phyloP scores from a whole-genome alignment of 1,284 basidiomycete genomes.

The Pyrrhoderma noxium region DNA sequence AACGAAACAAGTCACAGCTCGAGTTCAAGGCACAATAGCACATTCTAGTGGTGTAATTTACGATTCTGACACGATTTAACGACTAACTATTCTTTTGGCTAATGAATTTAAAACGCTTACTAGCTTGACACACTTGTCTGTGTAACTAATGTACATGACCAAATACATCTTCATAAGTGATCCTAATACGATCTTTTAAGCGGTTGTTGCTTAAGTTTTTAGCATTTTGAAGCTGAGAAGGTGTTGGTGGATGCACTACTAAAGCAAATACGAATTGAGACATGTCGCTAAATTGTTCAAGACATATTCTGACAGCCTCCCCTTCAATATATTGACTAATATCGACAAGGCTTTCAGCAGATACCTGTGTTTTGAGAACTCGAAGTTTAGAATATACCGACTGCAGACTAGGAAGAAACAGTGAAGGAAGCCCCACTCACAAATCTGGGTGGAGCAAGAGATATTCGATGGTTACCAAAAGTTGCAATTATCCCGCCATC shows the following conservation, averaged over 20 bases:
- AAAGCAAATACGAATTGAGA: constrained; percentile 16
- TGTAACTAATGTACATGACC: neutral
- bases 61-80: neutral
- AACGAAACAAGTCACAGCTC: constrained; percentile 28
- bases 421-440: neutral
- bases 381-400: too few relatives aligned
- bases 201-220: constrained; percentile 1
- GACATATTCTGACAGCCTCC: constrained; percentile 5
- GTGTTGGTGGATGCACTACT: constrained; percentile 14
- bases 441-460: constrained; percentile 14
- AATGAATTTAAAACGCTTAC: too few relatives aligned
- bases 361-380: neutral
- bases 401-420: too few relatives aligned
- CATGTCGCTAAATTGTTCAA: constrained; percentile 11
- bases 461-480: constrained; percentile 3
- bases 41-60: neutral
- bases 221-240: constrained; percentile 9
- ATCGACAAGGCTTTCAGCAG: constrained; percentile 15
- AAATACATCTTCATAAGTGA: constrained; percentile 11
- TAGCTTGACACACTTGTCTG: too few relatives aligned
- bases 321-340: constrained; percentile 9
- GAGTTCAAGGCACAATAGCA: constrained; percentile 27
- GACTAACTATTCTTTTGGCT: too few relatives aligned
- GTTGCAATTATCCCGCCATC: constrained; percentile 7
- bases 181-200: neutral